These are phyloP conservation scores for Cyclostephanos tholiformis DNA, from an alignment of 108 stramenopile genomes.

Conservation along the genomic window DNA sequence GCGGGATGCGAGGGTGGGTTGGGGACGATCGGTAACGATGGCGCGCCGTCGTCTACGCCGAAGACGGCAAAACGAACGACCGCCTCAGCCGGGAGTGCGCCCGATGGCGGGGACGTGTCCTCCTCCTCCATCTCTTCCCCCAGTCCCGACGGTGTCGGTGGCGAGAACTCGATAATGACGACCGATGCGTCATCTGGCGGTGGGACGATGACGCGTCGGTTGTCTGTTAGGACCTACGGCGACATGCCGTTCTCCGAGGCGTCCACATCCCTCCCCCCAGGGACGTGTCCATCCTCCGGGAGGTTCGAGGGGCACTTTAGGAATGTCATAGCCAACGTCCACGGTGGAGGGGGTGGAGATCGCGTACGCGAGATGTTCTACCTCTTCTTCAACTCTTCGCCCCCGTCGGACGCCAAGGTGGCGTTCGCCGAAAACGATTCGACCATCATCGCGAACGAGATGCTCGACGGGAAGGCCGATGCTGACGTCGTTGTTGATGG, in stretches of 20 bases:
- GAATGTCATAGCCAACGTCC: slow-evolving; percentile 45
- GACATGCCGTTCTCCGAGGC: slow-evolving; percentile 69
- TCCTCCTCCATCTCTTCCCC: not conserved
- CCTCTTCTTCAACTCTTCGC: slow-evolving; percentile 79
- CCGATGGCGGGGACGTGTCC: no score
- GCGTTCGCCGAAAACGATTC: slow-evolving; percentile 26
- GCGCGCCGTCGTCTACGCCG: no score
- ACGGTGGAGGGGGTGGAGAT: slow-evolving; percentile 2
- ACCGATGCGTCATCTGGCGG: not conserved
- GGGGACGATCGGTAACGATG: no score
- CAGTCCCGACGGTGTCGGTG: not conserved
- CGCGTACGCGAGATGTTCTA: slow-evolving; percentile 66
- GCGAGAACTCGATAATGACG: not conserved
- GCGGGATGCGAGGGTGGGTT: no score
- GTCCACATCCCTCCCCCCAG: slow-evolving; percentile 13
- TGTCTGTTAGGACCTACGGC: slow-evolving; percentile 28
- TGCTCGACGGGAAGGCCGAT: slow-evolving; percentile 24
- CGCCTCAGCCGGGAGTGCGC: no score
- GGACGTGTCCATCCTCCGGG: slow-evolving; percentile 64
- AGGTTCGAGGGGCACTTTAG: slow-evolving; percentile 82
- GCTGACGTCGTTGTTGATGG: not conserved
- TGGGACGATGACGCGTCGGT: not conserved
- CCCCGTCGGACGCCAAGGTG: slow-evolving; percentile 41
- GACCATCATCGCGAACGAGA: slow-evolving; percentile 23
- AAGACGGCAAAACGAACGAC: no score